Base-by-base conservation (phyloP, 176 grass and related monocot species). In the Poa annua region DNA sequence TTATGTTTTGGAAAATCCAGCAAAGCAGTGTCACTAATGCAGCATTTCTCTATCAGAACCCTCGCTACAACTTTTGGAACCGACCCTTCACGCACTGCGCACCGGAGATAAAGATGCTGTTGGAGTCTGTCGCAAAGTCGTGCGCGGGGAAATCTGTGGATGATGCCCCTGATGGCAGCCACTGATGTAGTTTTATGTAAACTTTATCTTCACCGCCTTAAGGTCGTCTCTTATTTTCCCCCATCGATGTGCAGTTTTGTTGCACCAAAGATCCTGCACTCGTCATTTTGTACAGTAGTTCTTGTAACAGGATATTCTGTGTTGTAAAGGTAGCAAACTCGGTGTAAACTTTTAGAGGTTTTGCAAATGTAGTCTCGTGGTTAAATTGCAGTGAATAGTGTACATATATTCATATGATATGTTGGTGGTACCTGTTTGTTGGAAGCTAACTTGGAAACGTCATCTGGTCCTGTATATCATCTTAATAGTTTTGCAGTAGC, bases 61-160 rank as follows among this genome's bases (percentile, higher is more conserved):
- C 84, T 19, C 91, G 94, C 9, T 97, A 97, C 65, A 89, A 78
- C 76, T 93, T 93, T 53, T 93, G 94, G 94, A 97, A 73, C 68
- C 78, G 91, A 64, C 48, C 91, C 32, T 97, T 91, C 54, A 89
- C 84, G 1, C 84, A 67, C 42, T 82, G 83, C 32, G 94, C 88
- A 9, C 94, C 91, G 0, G 89, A 97, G 87, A 97, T 97, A 22
- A 89, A 89, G 41, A 89, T 85, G 54, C 68, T 93, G 50, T 93
- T 97, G 20, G 94, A 97, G 78, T 97, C 94, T 2, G 94, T 97
- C 1, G 90, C 94, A 5, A 89, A 89, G 42, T 91, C 94, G 9
- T 97, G 91, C 12, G 77, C 75, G 2, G 94, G 86, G 11, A 97
- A 93, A 79, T 66, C 78, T 71, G 76, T 77, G 9, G 91, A 93